Conservation (phyloP, 331 rosid genomes). For the Acacia concinna region DNA sequence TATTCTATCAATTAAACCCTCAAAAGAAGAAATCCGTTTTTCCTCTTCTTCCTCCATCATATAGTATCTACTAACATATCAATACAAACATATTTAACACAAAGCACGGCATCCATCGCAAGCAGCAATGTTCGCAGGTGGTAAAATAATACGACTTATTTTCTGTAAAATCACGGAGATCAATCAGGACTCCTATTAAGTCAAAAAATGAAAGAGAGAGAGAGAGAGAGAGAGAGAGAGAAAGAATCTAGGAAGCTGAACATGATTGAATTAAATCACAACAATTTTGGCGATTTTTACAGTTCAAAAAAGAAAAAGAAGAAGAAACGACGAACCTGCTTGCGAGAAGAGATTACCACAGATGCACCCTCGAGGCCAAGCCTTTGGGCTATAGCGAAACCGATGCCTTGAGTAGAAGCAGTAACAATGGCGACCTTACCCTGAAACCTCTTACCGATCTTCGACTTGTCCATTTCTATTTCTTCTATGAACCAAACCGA, state of each 20-base stretch:
- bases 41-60: neutral
- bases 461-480: slow-evolving; percentile 41
- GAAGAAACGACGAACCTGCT: slow-evolving; percentile 48
- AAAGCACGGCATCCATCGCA: neutral
- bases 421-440: slow-evolving; percentile 86
- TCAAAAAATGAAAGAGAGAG: no score
- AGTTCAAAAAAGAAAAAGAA: neutral
- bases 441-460: slow-evolving; percentile 54
- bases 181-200: neutral
- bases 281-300: neutral
- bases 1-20: neutral
- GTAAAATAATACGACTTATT: neutral
- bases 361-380: slow-evolving; percentile 92
- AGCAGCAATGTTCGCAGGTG: neutral
- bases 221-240: no score
- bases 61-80: neutral
- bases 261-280: neutral
- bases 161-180: neutral
- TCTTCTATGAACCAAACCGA: neutral
- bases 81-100: neutral
- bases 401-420: slow-evolving; percentile 95
- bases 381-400: slow-evolving; percentile 79
- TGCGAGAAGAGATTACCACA: slow-evolving; percentile 87
- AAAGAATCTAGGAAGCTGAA: neutral
- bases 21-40: neutral